Base-by-base conservation (phyloP, 73 alveolate species). In the Paramecium primaurelia region DNA sequence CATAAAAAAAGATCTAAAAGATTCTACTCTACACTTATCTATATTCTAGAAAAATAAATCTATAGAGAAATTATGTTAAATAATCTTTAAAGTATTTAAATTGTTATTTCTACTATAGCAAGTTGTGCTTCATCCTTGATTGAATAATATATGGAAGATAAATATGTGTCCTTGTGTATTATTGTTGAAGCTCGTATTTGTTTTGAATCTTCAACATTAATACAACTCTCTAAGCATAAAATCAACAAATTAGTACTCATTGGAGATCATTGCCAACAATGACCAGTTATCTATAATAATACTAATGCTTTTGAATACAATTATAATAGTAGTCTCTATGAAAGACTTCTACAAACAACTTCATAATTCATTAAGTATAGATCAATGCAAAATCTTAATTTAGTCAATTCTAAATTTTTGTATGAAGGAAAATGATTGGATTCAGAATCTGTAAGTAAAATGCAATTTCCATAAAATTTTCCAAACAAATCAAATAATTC, bases 131-230 rank as follows among this genome's bases (percentile, higher is more conserved):
- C 91, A 7, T 26, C 42, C 8, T 9, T 45, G 18, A 20, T 80
- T 8, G 51, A 80, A 44, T 32, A 28, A 20, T 80, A 45, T 20
- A 44, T 80, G 73, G 34, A 42, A 49, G 91, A 80, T 22, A 80
- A 80, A 80, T 49, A 80, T 25, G 58, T 80, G 8, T 45, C 91
- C 3, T 8, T 80, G 20, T 49, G 47, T 2, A 80, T 80, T 25
- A 44, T 80, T 22, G 91, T 45, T 80, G 91, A 80, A 80, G 91
- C 91, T 25, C 91, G 77, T 80, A 80, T 80, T 77, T 80, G 77
- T 80, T 45, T 80, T 49, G 77, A 80, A 49, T 77, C 91, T 25
- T 80, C 91, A 8, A 47, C 91, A 9, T 32, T 80, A 18, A 80
- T 80, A 6, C 91, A 77, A 8, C 73, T 80, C n/a, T 22, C 91